Base-by-base conservation (phyloP, 805 yeast genomes). In the Ogataea ganodermae region DNA sequence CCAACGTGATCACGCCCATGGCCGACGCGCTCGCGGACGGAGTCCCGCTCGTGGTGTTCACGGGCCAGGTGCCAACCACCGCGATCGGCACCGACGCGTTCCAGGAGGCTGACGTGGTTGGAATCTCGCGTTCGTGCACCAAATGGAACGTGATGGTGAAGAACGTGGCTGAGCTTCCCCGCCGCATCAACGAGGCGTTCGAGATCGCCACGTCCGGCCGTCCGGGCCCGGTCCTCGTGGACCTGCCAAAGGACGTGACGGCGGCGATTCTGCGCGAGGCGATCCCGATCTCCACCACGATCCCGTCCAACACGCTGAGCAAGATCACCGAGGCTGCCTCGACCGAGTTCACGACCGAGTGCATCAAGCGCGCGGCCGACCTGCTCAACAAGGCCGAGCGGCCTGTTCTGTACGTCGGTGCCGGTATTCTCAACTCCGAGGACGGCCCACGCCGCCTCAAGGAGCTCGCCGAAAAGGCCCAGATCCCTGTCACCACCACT, bases 81-180 rank as follows among this genome's bases (percentile, higher is more conserved):
- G 91, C 96, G 36, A 94, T 94, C 60, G 99, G 99, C 63, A 92
- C 98, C 12, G 99, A 94, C 68, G 96, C 98, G 22, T 94, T 94
- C 84, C 99, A 94, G 76, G 99, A 94, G 74, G 99, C 99, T 42
- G 99, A 94, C 65, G 95, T 92, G 45, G 81, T 94, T 39, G 99
- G 98, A 60, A 94, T 94, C 62, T 89, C 98, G 4, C 81, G 99
- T 66, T 84, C 96, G 6, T 94, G 99, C 76, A 90, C 99, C 51
- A 94, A 94, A 70, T 94, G 99, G 99, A 94, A 95, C 65, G 97
- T 91, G 32, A 94, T 94, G 99, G 97, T 94, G 49, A 94, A 89
- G 70, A 80, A 80, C 64, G 92, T 94, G 44, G 92, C 91, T 45
- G 99, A 94, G 71, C 76, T 94, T 58, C 99, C 99, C 52, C 80